Percentiles rank a stretch among this genome's conserved stretches.
These are phyloP conservation scores for Microsporum canis DNA, from an alignment of 2,329 filamentous ascomycete species.

Conservation along the genomic window DNA sequence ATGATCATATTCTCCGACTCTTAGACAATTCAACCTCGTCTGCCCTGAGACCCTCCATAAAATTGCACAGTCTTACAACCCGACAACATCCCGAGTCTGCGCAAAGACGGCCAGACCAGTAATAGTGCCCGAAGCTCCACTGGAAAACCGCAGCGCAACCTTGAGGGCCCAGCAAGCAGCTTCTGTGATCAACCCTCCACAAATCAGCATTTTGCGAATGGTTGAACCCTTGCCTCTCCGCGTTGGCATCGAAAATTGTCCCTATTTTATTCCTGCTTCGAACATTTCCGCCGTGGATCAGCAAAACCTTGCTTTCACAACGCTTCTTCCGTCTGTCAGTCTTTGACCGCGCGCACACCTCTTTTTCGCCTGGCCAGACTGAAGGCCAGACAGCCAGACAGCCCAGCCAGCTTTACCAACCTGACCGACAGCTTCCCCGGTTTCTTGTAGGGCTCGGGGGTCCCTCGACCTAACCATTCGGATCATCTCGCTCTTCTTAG, in stretches of 20 bases:
- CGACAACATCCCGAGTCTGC: neutral
- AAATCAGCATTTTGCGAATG: slow-evolving; percentile 2
- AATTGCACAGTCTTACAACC: neutral
- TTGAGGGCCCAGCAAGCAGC: slow-evolving; percentile 1
- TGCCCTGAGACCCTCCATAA: neutral
- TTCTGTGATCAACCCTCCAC: slow-evolving; percentile 4
- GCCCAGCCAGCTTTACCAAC: neutral
- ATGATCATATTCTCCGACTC: slow-evolving; percentile 2
- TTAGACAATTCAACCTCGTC: neutral
- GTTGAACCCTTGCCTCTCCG: slow-evolving; percentile 6
- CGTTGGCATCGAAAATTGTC: slow-evolving; percentile 2
- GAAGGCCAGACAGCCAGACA: neutral
- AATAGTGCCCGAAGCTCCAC: neutral
- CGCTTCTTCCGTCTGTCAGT: neutral
- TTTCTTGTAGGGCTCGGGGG: neutral
- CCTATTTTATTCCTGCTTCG: slow-evolving; percentile 1
- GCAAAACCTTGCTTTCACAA: slow-evolving; percentile 4
- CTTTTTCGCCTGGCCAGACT: neutral
- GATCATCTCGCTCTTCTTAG: neutral
- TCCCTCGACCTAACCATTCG: neutral
- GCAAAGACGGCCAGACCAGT: slow-evolving; percentile 1
- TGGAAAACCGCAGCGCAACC: slow-evolving; percentile 1
- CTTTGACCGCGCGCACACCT: neutral
- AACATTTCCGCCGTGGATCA: slow-evolving; percentile 1
- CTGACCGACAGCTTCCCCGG: neutral